Evolutionary conservation across 148 eudicot species (phyloP).

Genomic region (Chenopodium album): DNA sequence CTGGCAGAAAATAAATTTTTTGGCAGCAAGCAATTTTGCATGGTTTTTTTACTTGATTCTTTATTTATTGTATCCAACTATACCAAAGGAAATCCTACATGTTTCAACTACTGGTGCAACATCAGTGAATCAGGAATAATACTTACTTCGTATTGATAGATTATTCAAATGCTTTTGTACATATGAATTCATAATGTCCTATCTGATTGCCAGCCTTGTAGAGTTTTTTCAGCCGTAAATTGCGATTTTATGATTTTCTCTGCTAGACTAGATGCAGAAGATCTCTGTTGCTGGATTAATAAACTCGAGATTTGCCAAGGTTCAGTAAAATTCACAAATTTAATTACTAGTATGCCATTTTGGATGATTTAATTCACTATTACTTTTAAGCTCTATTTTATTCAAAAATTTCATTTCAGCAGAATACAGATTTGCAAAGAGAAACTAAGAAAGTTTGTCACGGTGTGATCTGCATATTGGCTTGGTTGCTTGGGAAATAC

Average conservation of each 20-base stretch:
- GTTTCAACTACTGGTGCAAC: background rate
- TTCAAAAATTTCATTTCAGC: no score
- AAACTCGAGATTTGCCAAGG: background rate
- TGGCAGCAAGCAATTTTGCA: conserved; percentile 4
- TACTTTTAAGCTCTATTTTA: background rate
- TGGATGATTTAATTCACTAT: background rate
- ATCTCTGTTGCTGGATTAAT: background rate
- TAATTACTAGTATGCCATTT: background rate
- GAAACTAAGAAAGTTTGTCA: no score
- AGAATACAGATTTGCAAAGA: no score
- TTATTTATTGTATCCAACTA: background rate
- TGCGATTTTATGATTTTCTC: background rate
- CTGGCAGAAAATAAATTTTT: background rate
- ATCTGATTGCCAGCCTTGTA: background rate
- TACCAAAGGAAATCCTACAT: background rate
- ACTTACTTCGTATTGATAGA: no score
- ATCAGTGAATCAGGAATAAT: background rate
- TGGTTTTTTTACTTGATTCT: background rate
- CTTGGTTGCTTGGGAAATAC: no score
- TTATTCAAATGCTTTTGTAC: background rate
- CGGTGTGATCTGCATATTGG: no score
- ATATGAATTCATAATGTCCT: background rate
- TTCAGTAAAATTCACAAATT: background rate
- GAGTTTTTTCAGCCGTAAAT: background rate
- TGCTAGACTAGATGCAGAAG: background rate